Evolutionary conservation across 495 filamentous ascomycete species (phyloP).

Genomic region (Tetracladium marchalianum): DNA sequence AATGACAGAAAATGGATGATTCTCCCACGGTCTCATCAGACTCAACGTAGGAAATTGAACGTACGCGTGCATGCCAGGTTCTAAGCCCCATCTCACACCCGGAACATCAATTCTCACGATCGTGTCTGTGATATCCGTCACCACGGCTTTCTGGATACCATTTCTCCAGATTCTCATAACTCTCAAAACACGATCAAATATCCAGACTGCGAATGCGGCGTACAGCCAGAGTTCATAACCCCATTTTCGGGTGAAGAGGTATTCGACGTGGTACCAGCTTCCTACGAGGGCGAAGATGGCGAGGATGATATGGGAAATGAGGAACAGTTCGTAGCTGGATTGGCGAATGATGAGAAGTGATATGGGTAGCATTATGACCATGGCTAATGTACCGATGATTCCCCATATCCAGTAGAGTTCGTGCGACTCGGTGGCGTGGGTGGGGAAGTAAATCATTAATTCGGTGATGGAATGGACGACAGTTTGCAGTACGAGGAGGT

Average conservation of each 20-base stretch:
- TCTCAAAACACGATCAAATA: constrained; percentile 30
- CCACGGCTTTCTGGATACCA: constrained; percentile 20
- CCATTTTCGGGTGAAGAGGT: constrained; percentile 7
- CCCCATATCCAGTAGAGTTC: constrained; percentile 32
- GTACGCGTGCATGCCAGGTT: constrained; percentile 26
- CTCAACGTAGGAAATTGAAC: constrained; percentile 33
- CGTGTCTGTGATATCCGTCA: constrained; percentile 23
- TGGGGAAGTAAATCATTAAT: constrained; percentile 17
- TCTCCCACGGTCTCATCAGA: constrained; percentile 33
- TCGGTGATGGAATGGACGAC: constrained; percentile 25
- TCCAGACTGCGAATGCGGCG: constrained; percentile 31
- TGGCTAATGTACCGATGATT: constrained; percentile 24
- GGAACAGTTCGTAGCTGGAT: constrained; percentile 30
- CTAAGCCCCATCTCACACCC: constrained; percentile 21
- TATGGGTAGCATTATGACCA: constrained; percentile 9
- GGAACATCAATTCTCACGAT: constrained; percentile 28
- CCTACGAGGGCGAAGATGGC: constrained; percentile 28
- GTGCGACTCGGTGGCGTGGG: constrained; percentile 13
- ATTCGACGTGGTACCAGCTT: constrained; percentile 30
- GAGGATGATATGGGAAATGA: constrained; percentile 28
- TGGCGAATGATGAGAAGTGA: constrained; percentile 22
- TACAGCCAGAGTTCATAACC: constrained; percentile 38
- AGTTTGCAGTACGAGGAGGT: constrained; percentile 27
- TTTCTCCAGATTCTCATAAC: constrained; percentile 19
- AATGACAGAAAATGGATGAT: constrained; percentile 36